Evolutionary conservation across 148 eudicot genomes (phyloP).

Genomic region (Cornus florida): DNA sequence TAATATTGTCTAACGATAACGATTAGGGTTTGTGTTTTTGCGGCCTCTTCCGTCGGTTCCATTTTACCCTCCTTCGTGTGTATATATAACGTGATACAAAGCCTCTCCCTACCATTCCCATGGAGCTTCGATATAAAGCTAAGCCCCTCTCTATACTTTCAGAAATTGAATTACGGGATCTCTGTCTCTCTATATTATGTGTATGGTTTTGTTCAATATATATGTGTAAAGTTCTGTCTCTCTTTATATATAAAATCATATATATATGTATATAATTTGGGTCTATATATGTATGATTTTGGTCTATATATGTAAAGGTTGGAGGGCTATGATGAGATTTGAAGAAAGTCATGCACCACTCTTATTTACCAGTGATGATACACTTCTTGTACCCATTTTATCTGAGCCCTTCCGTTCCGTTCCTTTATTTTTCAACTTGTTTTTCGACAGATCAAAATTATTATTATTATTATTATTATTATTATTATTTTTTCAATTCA

Average conservation of each 20-base stretch:
- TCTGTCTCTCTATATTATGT: neutral
- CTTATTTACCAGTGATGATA: conserved; percentile 8
- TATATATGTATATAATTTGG: neutral
- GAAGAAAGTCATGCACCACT: conserved; percentile 10
- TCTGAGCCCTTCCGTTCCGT: neutral
- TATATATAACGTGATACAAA: too few species aligned
- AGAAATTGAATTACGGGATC: too few species aligned
- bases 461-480: neutral
- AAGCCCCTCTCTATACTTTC: too few species aligned
- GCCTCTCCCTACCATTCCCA: too few species aligned
- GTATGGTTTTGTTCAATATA: too few species aligned
- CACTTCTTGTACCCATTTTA: neutral
- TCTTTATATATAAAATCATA: neutral
- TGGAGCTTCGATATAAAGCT: neutral
- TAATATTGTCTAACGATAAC: too few species aligned
- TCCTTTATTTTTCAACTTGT: too few species aligned
- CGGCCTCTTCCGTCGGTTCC: too few species aligned
- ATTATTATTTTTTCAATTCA: neutral
- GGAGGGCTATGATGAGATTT: conserved; percentile 1
- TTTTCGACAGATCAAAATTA: neutral
- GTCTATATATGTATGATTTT: too few species aligned
- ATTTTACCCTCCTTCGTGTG: too few species aligned
- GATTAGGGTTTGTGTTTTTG: too few species aligned
- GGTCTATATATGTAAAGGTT: neutral
- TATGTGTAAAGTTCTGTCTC: too few species aligned